Base-by-base conservation (phyloP, 805 yeast genomes). In the Candida khao-thaluensis region DNA sequence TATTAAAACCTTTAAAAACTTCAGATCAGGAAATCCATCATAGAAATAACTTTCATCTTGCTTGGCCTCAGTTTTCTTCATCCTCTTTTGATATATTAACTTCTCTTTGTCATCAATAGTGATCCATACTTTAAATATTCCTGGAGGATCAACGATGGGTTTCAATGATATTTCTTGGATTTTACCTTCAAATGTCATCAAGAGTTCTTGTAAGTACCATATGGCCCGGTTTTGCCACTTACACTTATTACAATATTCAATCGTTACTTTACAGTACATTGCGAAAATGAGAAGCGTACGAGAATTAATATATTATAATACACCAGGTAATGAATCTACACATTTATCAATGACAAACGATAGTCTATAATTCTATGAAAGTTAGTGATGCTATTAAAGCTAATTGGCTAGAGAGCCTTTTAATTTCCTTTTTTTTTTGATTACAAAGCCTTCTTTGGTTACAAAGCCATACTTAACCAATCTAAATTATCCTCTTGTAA, bases 21-120 rank as follows among this genome's bases (percentile, higher is more conserved):
- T 89, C 12, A 91, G 78, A 56, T 89, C 96, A 0, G 96, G 96
- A 57, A 88, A 88, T 23, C 96, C 95, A 24, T 78, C 85, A 37
- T 77, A 59, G 29, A 60, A 58, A 49, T 55, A 61, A 6, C 29
- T 47, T 14, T 58, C 59, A 42, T 60, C 52, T 17, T 57, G 63
- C 0, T 54, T 51, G 5, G 41, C 55, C 2, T 54, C 66, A 2
- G 60, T 54, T 15, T 53, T 60, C 44, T 71, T 69, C 41, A 81
- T 71, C 14, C 68, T 64, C 12, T 90, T 76, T 40, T 71, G 68
- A 54, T 88, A 88, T 5, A 59, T 23, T 2, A 56, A 47, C 15
- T 33, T 36, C 9, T 28, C 35, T 11, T 29, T 41, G 10, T 28
- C 36, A 14, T 35, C 35, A 14, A 23, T 39, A 7, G 28, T 11